Evolutionary conservation across 176 grass and related monocot genomes (phyloP).

Genomic region (Triticum timopheevii): DNA sequence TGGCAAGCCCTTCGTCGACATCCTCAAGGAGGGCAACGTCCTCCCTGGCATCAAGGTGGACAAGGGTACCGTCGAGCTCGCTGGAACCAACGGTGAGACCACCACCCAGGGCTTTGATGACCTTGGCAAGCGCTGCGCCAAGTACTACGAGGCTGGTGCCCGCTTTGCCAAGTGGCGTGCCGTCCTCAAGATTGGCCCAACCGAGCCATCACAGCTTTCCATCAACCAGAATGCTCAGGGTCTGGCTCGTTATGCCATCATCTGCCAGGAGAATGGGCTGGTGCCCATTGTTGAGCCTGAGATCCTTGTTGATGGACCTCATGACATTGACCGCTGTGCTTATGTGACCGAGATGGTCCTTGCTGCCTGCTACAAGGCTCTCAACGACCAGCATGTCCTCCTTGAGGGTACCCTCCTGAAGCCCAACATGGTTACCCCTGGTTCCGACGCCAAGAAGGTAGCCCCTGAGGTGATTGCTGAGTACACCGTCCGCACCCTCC

Average conservation of each 20-base stretch:
- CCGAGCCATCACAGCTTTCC: constrained; percentile 72
- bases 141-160: constrained; percentile 83
- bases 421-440: constrained; percentile 96
- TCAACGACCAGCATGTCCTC: constrained; percentile 83
- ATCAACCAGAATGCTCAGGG: constrained; percentile 82
- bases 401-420: constrained; percentile 86
- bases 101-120: constrained; percentile 89
- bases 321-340: constrained; percentile 72
- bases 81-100: constrained; percentile 75
- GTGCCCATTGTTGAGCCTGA: constrained; percentile 93
- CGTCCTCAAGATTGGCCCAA: constrained; percentile 77
- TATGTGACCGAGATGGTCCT: constrained; percentile 64
- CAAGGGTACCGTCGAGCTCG: constrained; percentile 77
- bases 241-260: constrained; percentile 77
- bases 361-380: constrained; percentile 91
- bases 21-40: constrained; percentile 61
- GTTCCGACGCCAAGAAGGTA: constrained; percentile 81
- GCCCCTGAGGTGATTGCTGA: constrained; percentile 75
- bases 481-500: constrained; percentile 76
- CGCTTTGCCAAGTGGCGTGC: constrained; percentile 95
- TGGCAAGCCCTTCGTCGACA: constrained; percentile 77
- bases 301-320: constrained; percentile 76
- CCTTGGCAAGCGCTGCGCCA: constrained; percentile 83
- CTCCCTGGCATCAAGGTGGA: constrained; percentile 89
- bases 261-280: constrained; percentile 93